Percentiles rank a stretch among this genome's conserved stretches.
Evolutionary conservation across 2,329 filamentous ascomycete genomes (phyloP).

Genomic region (Colletotrichum trifolii): DNA sequence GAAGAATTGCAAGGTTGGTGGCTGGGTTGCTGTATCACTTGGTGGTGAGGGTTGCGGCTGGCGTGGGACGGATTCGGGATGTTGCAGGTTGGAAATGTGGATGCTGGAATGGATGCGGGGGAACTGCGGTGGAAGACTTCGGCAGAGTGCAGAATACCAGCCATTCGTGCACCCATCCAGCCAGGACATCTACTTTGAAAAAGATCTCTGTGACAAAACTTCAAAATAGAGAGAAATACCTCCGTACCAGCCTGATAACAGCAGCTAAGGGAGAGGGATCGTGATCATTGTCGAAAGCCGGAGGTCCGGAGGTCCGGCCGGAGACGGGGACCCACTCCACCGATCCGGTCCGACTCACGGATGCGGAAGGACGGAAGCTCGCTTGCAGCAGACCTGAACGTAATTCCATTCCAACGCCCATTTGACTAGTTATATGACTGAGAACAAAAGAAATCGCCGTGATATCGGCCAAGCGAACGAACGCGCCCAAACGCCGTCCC

Average conservation of each 20-base stretch:
- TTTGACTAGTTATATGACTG: background rate
- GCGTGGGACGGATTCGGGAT: conserved; percentile 22
- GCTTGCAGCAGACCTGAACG: too few species aligned
- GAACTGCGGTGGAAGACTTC: background rate
- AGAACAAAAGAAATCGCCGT: conserved; percentile 11
- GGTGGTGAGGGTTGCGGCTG: conserved; percentile 9
- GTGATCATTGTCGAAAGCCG: background rate
- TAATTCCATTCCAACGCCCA: too few species aligned
- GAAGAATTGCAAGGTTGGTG: background rate
- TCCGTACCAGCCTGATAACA: background rate
- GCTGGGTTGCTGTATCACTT: conserved; percentile 4
- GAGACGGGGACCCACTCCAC: background rate
- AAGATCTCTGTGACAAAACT: too few species aligned
- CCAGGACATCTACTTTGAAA: too few species aligned
- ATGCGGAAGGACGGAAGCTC: too few species aligned
- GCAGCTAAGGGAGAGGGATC: background rate
- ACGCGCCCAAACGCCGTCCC: conserved; percentile 12
- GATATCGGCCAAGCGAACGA: conserved; percentile 12
- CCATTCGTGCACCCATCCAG: background rate
- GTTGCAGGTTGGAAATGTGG: conserved; percentile 14
- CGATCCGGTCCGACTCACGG: too few species aligned
- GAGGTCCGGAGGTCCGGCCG: background rate
- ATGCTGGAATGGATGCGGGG: conserved; percentile 6
- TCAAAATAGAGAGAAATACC: background rate
- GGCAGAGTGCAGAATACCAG: background rate